Percentiles rank a stretch among this genome's conserved stretches.
Evolutionary conservation across 2,329 filamentous ascomycete species (phyloP).

Genomic region (Fusarium tricinctum): DNA sequence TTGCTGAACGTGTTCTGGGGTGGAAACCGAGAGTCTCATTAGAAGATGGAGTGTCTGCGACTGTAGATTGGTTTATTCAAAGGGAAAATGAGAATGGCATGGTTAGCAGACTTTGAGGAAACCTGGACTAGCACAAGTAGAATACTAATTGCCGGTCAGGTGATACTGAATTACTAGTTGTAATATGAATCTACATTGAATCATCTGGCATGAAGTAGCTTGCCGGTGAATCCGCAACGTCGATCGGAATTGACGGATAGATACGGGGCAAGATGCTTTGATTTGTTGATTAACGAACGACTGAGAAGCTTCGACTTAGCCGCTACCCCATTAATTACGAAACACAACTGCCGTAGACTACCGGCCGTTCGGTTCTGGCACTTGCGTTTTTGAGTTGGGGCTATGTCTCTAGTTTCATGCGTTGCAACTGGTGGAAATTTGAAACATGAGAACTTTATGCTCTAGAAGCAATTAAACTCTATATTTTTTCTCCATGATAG

Average conservation of each 20-base stretch:
- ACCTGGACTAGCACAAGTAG: not conserved
- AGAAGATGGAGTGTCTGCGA: constrained; percentile 32
- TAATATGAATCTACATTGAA: too few relatives aligned
- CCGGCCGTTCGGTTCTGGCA: not conserved
- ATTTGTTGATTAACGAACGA: not conserved
- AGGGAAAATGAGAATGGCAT: constrained; percentile 16
- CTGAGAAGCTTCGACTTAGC: not conserved
- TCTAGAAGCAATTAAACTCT: constrained; percentile 19
- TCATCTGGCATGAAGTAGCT: too few relatives aligned
- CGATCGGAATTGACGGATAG: not conserved
- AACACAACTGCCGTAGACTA: constrained; percentile 16
- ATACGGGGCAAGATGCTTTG: not conserved
- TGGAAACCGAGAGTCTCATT: constrained; percentile 30
- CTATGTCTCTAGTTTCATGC: constrained; percentile 1
- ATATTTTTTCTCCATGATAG: not conserved
- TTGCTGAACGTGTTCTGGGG: constrained; percentile 25
- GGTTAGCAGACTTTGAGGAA: constrained; percentile 18
- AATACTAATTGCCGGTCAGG: not conserved
- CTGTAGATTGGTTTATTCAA: constrained; percentile 42
- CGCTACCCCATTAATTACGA: not conserved
- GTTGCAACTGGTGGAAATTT: constrained; percentile 2
- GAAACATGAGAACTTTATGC: not conserved
- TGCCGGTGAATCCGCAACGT: not conserved
- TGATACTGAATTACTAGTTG: too few relatives aligned
- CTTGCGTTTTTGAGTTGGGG: constrained; percentile 19